Evolutionary conservation across 2,329 filamentous ascomycete species (phyloP), one percentile per base, ranked within the genome.

Genomic region (Colletotrichum musae): DNA sequence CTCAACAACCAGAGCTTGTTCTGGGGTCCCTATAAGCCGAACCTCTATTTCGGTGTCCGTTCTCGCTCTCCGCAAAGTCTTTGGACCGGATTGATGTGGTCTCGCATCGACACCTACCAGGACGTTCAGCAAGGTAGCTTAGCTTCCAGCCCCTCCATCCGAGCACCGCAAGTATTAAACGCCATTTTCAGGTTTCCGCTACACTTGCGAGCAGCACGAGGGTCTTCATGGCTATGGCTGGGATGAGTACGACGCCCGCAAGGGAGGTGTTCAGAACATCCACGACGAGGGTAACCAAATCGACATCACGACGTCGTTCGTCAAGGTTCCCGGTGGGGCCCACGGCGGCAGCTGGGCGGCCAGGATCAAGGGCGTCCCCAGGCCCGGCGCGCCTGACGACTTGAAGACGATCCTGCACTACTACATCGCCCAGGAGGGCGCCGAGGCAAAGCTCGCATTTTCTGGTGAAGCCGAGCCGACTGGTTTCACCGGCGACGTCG

Each of bases 211-310:
- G 80, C 96, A 99, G 80, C 89, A 96, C 79, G 94, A 97, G 79
- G 93, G 93, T 73, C 97, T 99, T 88, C 92, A 90, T 56, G 95
- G 95, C 64, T 99, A 99, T 80, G 96, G 96, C 71, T 99, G 96
- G 96, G 95, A 98, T 76, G 94, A 97, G 79, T 99, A 97, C 80
- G 96, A 99, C 81, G 91, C 94, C 24, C 88, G 96, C 67, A 92
- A 87, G 65, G 96, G 96, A 71, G 96, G 96, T 64, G 87, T 93
- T 24, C 94, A 99, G 81, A 93, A 93, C 0, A 95, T 99, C 69
- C 94, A 97, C 77, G 96, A 99, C 79, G 91, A 91, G 62, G 92
- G 89, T 57, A 99, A 99, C 81, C 89, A 88, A 66, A 88, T 99
- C 73, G 95, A 98, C 81, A 88, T 99, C 71, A 97, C 93, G 9